phyloP scores from a whole-genome alignment of 805 yeast genomes.

The Scheffersomyces spartinae region DNA sequence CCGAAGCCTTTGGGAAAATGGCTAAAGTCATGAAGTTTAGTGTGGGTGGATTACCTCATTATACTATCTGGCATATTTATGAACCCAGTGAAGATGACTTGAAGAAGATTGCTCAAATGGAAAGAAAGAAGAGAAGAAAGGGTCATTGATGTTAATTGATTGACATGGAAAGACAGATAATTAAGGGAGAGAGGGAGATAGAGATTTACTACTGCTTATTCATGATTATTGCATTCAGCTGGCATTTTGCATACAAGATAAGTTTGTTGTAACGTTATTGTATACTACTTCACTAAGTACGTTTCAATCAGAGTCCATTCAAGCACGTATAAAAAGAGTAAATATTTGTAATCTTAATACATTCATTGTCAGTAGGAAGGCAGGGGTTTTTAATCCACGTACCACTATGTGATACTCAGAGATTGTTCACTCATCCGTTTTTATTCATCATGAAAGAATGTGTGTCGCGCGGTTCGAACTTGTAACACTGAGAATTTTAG shows the following conservation, averaged over 20 bases:
- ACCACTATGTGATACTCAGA: slow-evolving; percentile 32
- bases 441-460: slow-evolving; percentile 28
- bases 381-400: slow-evolving; percentile 36
- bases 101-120: slow-evolving; percentile 54
- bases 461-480: too few species aligned
- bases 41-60: slow-evolving; percentile 85
- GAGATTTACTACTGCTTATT: neutral
- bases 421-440: slow-evolving; percentile 42
- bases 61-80: slow-evolving; percentile 82
- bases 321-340: neutral
- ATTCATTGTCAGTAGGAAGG: slow-evolving; percentile 36
- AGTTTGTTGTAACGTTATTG: neutral
- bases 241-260: slow-evolving; percentile 1
- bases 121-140: slow-evolving; percentile 50
- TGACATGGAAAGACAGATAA: too few species aligned
- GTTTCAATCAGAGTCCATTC: neutral
- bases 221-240: slow-evolving; percentile 1
- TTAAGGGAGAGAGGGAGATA: slow-evolving; percentile 5
- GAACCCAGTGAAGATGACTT: slow-evolving; percentile 84
- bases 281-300: neutral
- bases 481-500: too few species aligned
- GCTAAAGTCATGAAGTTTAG: slow-evolving; percentile 65
- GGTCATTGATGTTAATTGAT: too few species aligned
- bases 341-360: slow-evolving; percentile 5
- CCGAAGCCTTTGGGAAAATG: slow-evolving; percentile 81